Evolutionary conservation across 495 filamentous ascomycete species (phyloP), one percentile per base, ranked within the genome.

Genomic region (Hypomontagnella monticulosa): DNA sequence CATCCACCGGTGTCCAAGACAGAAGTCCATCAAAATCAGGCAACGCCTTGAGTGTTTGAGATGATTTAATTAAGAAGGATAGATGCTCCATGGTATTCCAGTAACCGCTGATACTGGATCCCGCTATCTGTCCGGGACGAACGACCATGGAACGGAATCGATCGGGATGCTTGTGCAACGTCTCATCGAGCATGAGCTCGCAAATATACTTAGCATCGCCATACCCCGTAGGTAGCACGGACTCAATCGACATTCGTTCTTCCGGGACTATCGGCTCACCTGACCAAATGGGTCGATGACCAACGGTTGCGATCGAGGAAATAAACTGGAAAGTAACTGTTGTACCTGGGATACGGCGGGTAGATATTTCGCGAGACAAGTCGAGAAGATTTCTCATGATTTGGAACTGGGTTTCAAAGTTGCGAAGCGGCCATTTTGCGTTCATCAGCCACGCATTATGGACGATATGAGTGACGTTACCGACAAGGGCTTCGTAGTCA

Each of bases 371-470:
- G 0, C 70, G 44, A 0, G 78, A 79, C 11, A 86, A 69, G 4
- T 81, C 65, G 27, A 82, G 63, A 10, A 84, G 66, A 41, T 82
- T 82, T 11, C 71, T 71, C 75, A 84, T 74, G 41, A 78, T 73
- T 10, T 74, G 61, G 49, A 86, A 83, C 54, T 87, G 84, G 0
- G 74, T 46, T 47, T 82, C 81, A 23, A 83, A 84, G 9, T 67
- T 72, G 8, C 72, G 65, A 2, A 86, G 48, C 0, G 76, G 74
- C 11, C 77, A 73, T 20, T 73, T 80, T 27, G 73, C 75, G 53
- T 77, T 80, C 82, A 85, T 85, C 0, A 78, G 80, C 84, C 84
- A 87, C 4, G 84, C 85, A 51, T 84, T 87, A 69, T 87, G 84
- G 33, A 87, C 64, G 15, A 87, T 81, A 42, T 85, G 79, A 0